Base-by-base conservation (phyloP, 768 basidiomycete species). In the Sporobolomyces pararoseus region DNA sequence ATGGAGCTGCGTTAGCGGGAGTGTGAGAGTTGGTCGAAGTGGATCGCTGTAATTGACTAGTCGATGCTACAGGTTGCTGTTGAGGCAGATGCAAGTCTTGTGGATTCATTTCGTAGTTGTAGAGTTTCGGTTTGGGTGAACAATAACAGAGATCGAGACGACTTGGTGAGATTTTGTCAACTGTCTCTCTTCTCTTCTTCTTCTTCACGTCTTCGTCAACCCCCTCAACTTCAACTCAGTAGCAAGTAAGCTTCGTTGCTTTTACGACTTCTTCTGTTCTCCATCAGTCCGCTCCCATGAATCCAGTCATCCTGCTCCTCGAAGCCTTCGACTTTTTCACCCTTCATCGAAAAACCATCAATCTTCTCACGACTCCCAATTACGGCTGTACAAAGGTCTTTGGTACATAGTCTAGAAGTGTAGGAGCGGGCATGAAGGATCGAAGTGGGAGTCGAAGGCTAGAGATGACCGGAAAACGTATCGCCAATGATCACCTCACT, bases 11-110 rank as follows among this genome's bases (percentile, higher is more conserved):
- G 21, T 10, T n/a, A 23, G 34, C 9, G n/a, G n/a, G n/a, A n/a
- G n/a, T n/a, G n/a, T n/a, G n/a, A n/a, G n/a, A n/a, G n/a, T n/a
- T n/a, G 16, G 55, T 7, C 35, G 53, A 37, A 23, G 53, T 34
- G 25, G 53, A 54, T 37, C 17, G 58, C 4, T 46, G 4, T 5
- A 34, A 17, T n/a, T 60, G 58, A 29, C 6, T 7, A 9, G 59
- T 61, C 29, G 59, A 31, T 16, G 62, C 17, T 29, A 60, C 16
- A 16, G 59, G 70, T 50, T 47, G n/a, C n/a, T n/a, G 57, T 35
- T 66, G 69, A 23, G 47, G 62, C 13, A 64, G 57, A 46, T 63
- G 58, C 1, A 72, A 42, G 50, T 71, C 71, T 50, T 64, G 52
- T 2, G 71, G 71, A 54, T 72, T 67, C 71, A 72, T 72, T 14